phyloP scores from a whole-genome alignment of 306 rosid species.

The Medicago arabica region DNA sequence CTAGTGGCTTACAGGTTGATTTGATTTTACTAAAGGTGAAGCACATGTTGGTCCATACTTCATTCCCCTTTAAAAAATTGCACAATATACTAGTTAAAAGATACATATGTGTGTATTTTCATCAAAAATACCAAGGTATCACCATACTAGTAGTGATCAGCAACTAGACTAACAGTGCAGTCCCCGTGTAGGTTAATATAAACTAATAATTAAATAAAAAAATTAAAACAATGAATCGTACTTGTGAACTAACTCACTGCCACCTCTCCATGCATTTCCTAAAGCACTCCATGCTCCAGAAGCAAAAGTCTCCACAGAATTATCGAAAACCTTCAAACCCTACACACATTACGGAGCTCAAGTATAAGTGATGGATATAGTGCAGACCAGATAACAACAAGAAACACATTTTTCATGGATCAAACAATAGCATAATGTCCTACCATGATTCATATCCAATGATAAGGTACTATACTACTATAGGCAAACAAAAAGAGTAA shows the following conservation, averaged over 20 bases:
- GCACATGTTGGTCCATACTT: conserved; percentile 2
- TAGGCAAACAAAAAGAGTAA: conserved; percentile 17
- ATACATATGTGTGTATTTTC: conserved; percentile 10
- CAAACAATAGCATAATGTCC: conserved; percentile 2
- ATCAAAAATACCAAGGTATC: conserved; percentile 31
- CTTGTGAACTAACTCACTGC: conserved; percentile 78
- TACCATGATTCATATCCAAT: not conserved
- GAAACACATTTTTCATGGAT: not conserved
- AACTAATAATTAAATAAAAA: not conserved
- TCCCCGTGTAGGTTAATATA: not conserved
- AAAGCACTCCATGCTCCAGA: conserved; percentile 97
- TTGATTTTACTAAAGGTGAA: conserved; percentile 33
- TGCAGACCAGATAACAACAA: conserved; percentile 20
- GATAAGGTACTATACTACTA: not conserved
- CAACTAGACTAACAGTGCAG: conserved; percentile 18
- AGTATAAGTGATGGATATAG: conserved; percentile 26
- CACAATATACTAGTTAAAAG: conserved; percentile 8
- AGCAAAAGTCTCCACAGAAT: conserved; percentile 90
- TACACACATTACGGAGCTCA: conserved; percentile 42
- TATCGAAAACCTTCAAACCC: conserved; percentile 89
- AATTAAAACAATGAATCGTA: conserved; percentile 46
- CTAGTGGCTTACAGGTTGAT: conserved; percentile 2
- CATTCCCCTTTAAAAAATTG: not conserved
- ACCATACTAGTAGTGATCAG: not conserved
- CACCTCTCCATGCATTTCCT: conserved; percentile 89